Base-by-base conservation (phyloP, 2,329 filamentous ascomycete genomes). In the Paraconiothyrium brasiliense region DNA sequence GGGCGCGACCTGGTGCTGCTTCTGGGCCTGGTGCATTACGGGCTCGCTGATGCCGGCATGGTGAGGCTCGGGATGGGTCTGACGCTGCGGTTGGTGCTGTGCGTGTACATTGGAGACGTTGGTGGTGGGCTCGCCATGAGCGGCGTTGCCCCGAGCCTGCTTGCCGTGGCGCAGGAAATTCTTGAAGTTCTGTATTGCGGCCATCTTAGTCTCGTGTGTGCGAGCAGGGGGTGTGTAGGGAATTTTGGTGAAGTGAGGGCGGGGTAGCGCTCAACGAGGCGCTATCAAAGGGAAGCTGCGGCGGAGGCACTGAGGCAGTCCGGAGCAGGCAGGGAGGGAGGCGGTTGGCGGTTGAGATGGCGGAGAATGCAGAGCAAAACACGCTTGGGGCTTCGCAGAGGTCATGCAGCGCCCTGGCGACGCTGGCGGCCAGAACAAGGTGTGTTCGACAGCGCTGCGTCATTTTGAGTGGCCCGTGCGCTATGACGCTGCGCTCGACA, bases 141-240 rank as follows among this genome's bases (percentile, higher is more conserved):
- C 82, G 61, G 84, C 83, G 59, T 88, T 85, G 68, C 87, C 85
- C 69, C 93, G 91, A 71, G 93, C 94, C 85, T 97, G 93, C 84
- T 97, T 97, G 81, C 94, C 94, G 85, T 97, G 94, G 69, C 94
- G 92, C 82, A 98, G 95, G 82, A 98, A 96, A 82, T 97, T 97
- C 83, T 98, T 97, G 73, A 97, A 88, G 78, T 95, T 95, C 84
- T 97, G 94, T 83, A 97, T 97, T 50, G 87, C 87, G 72, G 86
- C 88, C 87, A 89, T 89, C 60, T 80, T 74, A 58, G 60, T 51
- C 60, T 56, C 62, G 54, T 61, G 65, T 47, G 57, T 54, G 57
- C 51, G 22, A n/a, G n/a, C 44, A 30, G 22, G 55, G 47, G 57
- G 22, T 14, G 27, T 22, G 54, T 41, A 58, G 44, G 50, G 44